Conservation (phyloP, 2,329 filamentous ascomycete species). For the Pseudogymnoascus sp. region DNA sequence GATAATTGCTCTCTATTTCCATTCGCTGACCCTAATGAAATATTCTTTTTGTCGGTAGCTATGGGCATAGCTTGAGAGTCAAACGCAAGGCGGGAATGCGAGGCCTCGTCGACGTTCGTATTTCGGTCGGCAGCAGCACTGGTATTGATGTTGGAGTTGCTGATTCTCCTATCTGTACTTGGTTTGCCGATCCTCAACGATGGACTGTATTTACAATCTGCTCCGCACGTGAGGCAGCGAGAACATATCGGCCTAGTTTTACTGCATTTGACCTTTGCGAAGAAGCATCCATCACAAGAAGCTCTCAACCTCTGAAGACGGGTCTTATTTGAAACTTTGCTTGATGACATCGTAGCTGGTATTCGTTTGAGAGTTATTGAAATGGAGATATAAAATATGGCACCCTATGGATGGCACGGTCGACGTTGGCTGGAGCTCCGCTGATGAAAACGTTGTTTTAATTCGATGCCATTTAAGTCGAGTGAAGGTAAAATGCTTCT, state of each 20-base stretch:
- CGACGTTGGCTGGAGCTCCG: background rate
- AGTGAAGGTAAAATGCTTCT: background rate
- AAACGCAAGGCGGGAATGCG: background rate
- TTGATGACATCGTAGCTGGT: slow-evolving; percentile 12
- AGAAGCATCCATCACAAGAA: slow-evolving; percentile 46
- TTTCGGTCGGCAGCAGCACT: slow-evolving; percentile 1
- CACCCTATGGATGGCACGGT: background rate
- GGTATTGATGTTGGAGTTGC: slow-evolving; percentile 11
- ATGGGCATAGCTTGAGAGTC: slow-evolving; percentile 8
- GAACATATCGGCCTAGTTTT: slow-evolving; percentile 44
- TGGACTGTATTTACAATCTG: slow-evolving; percentile 43
- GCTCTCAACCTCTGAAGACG: slow-evolving; percentile 36
- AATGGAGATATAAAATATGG: background rate
- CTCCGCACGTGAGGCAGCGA: slow-evolving; percentile 41
- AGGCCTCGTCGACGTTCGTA: background rate
- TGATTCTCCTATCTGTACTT: slow-evolving; percentile 29
- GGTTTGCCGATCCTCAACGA: slow-evolving; percentile 43
- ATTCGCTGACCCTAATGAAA: background rate
- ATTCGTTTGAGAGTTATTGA: background rate
- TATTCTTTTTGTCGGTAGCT: background rate
- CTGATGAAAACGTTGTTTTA: background rate
- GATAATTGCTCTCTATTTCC: background rate
- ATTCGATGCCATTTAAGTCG: background rate
- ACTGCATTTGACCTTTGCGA: slow-evolving; percentile 48
- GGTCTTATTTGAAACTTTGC: slow-evolving; percentile 22